phyloP scores from a whole-genome alignment of 2,329 filamentous ascomycete species.

The Colletotrichum caudatum region DNA sequence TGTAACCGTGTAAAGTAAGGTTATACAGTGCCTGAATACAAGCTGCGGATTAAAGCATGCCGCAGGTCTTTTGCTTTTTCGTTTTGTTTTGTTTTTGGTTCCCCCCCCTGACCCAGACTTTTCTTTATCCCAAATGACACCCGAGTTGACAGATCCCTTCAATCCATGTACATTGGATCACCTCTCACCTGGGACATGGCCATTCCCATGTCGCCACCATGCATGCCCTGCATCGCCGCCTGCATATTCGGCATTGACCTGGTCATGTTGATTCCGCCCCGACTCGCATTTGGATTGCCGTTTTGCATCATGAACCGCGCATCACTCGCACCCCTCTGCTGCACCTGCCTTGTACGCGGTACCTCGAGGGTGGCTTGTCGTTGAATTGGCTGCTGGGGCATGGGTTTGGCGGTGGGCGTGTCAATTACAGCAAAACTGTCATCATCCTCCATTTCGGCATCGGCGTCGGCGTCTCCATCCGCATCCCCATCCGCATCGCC shows the following conservation, averaged over 20 bases:
- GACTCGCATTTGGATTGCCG: conserved; percentile 51
- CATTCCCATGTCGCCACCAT: conserved; percentile 59
- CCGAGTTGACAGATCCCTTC: conserved; percentile 36
- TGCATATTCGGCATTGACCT: conserved; percentile 62
- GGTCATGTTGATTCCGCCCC: conserved; percentile 55
- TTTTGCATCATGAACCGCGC: conserved; percentile 59
- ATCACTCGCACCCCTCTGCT: conserved; percentile 50
- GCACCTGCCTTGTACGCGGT: conserved; percentile 54
- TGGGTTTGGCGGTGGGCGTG: conserved; percentile 53
- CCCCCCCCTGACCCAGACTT: conserved; percentile 12
- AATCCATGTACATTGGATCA: conserved; percentile 67
- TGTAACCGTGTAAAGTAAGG: conserved; percentile 29
- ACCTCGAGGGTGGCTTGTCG: conserved; percentile 59
- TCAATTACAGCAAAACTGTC: conserved; percentile 66
- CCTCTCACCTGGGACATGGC: conserved; percentile 59
- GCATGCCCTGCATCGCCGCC: conserved; percentile 56
- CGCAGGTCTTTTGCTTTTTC: conserved; percentile 14
- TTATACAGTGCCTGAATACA: conserved; percentile 34
- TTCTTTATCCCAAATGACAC: not conserved
- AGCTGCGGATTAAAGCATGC: conserved; percentile 20
- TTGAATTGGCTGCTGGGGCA: conserved; percentile 52
- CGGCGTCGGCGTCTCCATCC: conserved; percentile 57
- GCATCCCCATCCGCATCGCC: conserved; percentile 49
- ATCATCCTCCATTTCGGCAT: conserved; percentile 68
- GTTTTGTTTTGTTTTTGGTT: not conserved